Evolutionary conservation across 2,329 filamentous ascomycete genomes (phyloP), one percentile per base, ranked within the genome.

Genomic region (Aspergillus texensis): DNA sequence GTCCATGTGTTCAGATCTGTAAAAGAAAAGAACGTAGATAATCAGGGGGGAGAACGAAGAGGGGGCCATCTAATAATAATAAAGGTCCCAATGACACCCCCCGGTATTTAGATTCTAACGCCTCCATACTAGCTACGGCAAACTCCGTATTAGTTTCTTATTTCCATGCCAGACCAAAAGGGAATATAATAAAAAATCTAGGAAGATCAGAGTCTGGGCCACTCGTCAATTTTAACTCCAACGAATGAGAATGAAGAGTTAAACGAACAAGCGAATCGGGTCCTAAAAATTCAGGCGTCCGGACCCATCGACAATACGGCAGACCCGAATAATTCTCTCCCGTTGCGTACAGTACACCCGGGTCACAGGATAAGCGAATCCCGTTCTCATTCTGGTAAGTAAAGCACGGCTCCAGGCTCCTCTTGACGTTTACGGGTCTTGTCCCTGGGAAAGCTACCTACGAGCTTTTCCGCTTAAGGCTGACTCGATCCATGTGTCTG

Each of bases 241-340:
- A 30, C 30, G 14, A 62, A 45, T 30, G 21, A 54, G 24, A 54
- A 41, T 34, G 14, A 28, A 11, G 4, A 36, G 9, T 30, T 19
- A 9, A 41, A 58, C 19, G 24, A 21, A 21, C 14, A 19, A 50
- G 28, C 63, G 61, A 67, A 67, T 67, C 65, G 63, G 65, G 59
- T 59, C 24, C 32, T 11, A 16, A 46, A 28, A 62, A 14, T 26
- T 28, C 14, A 58, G 54, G 28, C 30, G 28, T 26, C 52, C 60
- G 36, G 55, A 53, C 48, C 60, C 60, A 58, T 58, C 12, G 8
- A 26, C 21, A 26, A 26, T 16, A 39, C 52, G n/a, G 50, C 28
- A 34, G 19, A 28, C 19, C 19, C 30, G 30, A 54, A 2, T n/a
- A 34, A 36, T 54, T 54, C 21, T 19, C 5, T 24, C 30, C 43